Evolutionary conservation across 352 stramenopile species (phyloP), one percentile per base, ranked within the genome.

Genomic region (Phytophthora capsici): DNA sequence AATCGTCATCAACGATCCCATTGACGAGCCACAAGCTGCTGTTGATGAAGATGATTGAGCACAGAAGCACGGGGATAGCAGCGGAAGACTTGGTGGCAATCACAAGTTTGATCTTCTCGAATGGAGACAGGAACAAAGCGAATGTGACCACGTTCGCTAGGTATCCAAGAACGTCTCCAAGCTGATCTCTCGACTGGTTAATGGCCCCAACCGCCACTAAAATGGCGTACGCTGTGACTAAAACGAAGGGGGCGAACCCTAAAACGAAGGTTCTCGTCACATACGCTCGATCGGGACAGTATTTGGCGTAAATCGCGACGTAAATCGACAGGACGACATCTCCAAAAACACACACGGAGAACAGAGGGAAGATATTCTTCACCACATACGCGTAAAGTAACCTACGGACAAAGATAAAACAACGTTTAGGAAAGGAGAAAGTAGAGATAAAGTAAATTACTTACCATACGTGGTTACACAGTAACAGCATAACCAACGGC

Each of bases 31-130:
- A 90, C 30, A 90, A 63, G 2, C 53, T 41, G 52, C 82, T 85
- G 72, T 87, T 91, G 52, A 76, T 10, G 8, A 73, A 68, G 3
- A 77, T 82, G 25, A 78, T 72, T 6, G 55, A 16, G 17, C 77
- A 75, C 60, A 91, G 77, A n/a, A 71, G n/a, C n/a, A 86, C 71
- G 3, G 69, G 69, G 26, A 91, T 86, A 3, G 73, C 80, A 55
- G 68, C 56, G 2, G 69, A 63, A 4, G 58, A 73, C 44, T 73
- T 77, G 26, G 58, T 70, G 23, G 45, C 20, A 14, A 73, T 37
- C 19, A 73, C 64, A 26, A 65, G 63, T 30, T 69, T 65, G 28
- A 73, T 25, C 41, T 67, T 73, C 53, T 73, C 69, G 26, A 77
- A 65, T 12, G 58, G 67, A 19, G 74, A 75, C 12, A 68, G 13